Conservation (phyloP, 2,329 filamentous ascomycete species). For the Phyllosticta citrichinensis region DNA sequence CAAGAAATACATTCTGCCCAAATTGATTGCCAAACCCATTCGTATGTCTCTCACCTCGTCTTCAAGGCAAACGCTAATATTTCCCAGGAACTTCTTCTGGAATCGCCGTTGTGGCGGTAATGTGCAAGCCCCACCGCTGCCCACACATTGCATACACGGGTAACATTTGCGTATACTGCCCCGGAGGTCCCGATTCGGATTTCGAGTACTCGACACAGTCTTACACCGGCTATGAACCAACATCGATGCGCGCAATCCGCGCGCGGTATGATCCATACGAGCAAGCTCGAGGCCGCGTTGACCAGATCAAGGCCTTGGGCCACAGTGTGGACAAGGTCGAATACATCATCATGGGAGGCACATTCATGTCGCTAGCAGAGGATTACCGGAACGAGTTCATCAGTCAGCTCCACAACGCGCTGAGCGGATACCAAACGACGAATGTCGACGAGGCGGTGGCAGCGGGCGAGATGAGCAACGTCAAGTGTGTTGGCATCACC, state of each 20-base stretch:
- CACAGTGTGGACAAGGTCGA: slow-evolving; percentile 99
- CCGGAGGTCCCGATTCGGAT: slow-evolving; percentile 92
- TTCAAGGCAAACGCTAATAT: slow-evolving; percentile 9
- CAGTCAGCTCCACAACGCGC: slow-evolving; percentile 87
- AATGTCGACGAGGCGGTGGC: slow-evolving; percentile 93
- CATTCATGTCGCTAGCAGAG: slow-evolving; percentile 91
- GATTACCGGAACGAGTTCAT: slow-evolving; percentile 91
- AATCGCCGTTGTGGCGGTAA: slow-evolving; percentile 95
- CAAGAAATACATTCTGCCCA: slow-evolving; percentile 97
- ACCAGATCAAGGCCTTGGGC: slow-evolving; percentile 89
- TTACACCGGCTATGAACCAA: slow-evolving; percentile 97
- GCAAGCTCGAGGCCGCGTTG: slow-evolving; percentile 87
- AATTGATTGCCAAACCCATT: slow-evolving; percentile 94
- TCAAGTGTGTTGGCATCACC: slow-evolving; percentile 96
- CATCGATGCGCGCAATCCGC: slow-evolving; percentile 94
- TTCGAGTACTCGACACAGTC: slow-evolving; percentile 99
- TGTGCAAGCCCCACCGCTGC: slow-evolving; percentile 98
- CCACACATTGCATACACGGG: slow-evolving; percentile 97
- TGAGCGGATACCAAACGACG: slow-evolving; percentile 88
- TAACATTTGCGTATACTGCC: slow-evolving; percentile 98
- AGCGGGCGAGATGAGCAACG: slow-evolving; percentile 90
- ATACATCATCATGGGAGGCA: slow-evolving; percentile 99
- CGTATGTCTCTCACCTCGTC: slow-evolving; percentile 40
- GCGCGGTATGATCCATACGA: slow-evolving; percentile 97
- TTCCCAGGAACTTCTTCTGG: slow-evolving; percentile 77